Base-by-base conservation (phyloP, 2,329 filamentous ascomycete species). In the Apiospora pterosperma region DNA sequence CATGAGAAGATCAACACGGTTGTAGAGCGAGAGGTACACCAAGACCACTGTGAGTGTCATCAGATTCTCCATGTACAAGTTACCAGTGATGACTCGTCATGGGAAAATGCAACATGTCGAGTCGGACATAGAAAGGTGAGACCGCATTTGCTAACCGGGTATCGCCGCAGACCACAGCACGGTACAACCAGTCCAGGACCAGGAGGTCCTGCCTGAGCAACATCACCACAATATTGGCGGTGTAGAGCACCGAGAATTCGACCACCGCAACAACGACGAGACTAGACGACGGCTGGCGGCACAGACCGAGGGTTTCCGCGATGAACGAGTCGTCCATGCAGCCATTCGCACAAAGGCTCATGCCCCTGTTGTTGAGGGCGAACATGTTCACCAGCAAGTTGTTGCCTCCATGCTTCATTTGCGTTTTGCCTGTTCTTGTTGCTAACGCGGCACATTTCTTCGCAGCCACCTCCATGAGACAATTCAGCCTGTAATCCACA, bases 401-500 rank as follows among this genome's bases (percentile, higher is more conserved):
- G 6, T 7, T 16, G n/a, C 16, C 25, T 6, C 8, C 6, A 1
- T 19, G 5, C 14, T 34, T 31, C 28, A n/a, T n/a, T n/a, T n/a
- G n/a, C n/a, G n/a, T n/a, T 19, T 34, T 34, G 3, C 2, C 2
- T n/a, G 25, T 31, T 11, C 7, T 1, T 7, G 3, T 12, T 4
- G 11, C 48, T 55, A 5, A 55, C 28, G 12, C 3, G 2, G 5
- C 5, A 28, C 28, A n/a, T 21, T 16, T n/a, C n/a, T 11, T 4
- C 11, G 16, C 23, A 41, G 70, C 63, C 80, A 86, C 63, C 83
- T 90, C 3, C 87, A 90, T 67, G 88, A 92, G 75, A 88, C 85
- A 36, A 85, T 92, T 59, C 89, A 92, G 74, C 90, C 90, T 0
- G 84, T 92, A 0, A 80, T 93, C 39, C 82, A 92, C 61, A 91